phyloP scores from a whole-genome alignment of 1,284 basidiomycete genomes.

The Puccinia triticina region DNA sequence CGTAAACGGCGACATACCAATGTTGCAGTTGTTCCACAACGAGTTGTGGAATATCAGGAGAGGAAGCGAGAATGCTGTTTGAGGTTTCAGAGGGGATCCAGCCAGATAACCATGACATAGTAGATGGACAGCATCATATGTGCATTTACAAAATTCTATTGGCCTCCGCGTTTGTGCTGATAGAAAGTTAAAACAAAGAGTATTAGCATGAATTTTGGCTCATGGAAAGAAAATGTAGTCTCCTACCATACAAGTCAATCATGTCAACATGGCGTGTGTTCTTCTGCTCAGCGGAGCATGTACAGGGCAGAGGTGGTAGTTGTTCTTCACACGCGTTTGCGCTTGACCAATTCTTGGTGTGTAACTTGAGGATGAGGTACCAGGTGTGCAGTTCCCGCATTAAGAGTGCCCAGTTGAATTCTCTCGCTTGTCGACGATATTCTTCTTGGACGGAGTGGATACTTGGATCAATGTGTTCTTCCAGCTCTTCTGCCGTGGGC shows the following conservation, averaged over 20 bases:
- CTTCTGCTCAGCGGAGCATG: not conserved
- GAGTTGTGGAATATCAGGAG: constrained; percentile 4
- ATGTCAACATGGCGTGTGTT: not conserved
- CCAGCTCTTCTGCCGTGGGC: too few species aligned
- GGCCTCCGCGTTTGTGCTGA: not conserved
- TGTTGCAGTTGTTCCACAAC: constrained; percentile 20
- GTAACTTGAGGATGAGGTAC: not conserved
- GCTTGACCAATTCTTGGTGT: not conserved
- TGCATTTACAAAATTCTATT: constrained; percentile 20
- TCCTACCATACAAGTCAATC: too few species aligned
- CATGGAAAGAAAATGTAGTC: not conserved
- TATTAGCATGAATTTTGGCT: too few species aligned
- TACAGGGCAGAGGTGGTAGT: not conserved
- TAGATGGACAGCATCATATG: constrained; percentile 1
- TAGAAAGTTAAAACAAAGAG: not conserved
- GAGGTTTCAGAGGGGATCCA: not conserved
- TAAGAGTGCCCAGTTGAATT: not conserved
- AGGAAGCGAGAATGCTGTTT: not conserved
- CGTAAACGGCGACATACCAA: not conserved
- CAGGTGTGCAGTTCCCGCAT: not conserved
- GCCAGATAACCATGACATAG: constrained; percentile 10
- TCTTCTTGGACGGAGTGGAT: too few species aligned
- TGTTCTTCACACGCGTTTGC: not conserved
- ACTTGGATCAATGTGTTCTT: not conserved
- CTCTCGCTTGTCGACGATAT: not conserved